These are phyloP conservation scores for Fusarium chuoi DNA, from an alignment of 2,329 filamentous ascomycete genomes.

Conservation along the genomic window DNA sequence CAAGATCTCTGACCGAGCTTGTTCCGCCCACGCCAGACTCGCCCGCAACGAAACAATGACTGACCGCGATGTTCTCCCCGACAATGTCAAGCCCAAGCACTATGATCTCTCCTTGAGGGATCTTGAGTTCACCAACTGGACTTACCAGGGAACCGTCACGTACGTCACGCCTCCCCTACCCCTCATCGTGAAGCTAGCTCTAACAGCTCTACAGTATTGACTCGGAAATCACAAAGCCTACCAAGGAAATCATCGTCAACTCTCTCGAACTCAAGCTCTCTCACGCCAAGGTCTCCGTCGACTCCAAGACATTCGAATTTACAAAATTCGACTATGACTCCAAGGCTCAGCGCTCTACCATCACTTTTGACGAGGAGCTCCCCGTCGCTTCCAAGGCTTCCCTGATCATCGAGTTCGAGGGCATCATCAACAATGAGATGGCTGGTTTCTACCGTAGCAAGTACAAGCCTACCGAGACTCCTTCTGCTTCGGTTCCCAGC, in stretches of 20 bases:
- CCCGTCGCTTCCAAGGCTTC: constrained; percentile 72
- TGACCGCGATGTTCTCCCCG: constrained; percentile 71
- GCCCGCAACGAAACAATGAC: constrained; percentile 57
- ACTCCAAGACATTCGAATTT: constrained; percentile 67
- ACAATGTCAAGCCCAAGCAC: constrained; percentile 80
- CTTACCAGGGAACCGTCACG: constrained; percentile 83
- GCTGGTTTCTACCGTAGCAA: constrained; percentile 93
- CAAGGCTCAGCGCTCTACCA: constrained; percentile 82
- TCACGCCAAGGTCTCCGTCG: constrained; percentile 68
- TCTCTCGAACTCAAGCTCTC: constrained; percentile 83
- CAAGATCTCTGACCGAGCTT: constrained; percentile 45
- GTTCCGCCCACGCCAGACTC: constrained; percentile 51
- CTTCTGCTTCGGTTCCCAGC: constrained; percentile 80
- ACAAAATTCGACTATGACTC: constrained; percentile 81
- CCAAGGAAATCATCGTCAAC: constrained; percentile 85
- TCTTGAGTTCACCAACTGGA: constrained; percentile 78
- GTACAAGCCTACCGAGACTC: constrained; percentile 82
- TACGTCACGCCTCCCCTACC: constrained; percentile 47
- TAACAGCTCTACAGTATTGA: constrained; percentile 68
- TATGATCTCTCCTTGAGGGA: constrained; percentile 86
- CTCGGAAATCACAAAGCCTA: constrained; percentile 75
- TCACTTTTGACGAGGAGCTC: constrained; percentile 79
- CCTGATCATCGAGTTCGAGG: constrained; percentile 79
- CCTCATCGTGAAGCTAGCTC: constrained; percentile 14
- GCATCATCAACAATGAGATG: constrained; percentile 89